Base-by-base conservation (phyloP, 331 rosid genomes). In the Malus hybrid region DNA sequence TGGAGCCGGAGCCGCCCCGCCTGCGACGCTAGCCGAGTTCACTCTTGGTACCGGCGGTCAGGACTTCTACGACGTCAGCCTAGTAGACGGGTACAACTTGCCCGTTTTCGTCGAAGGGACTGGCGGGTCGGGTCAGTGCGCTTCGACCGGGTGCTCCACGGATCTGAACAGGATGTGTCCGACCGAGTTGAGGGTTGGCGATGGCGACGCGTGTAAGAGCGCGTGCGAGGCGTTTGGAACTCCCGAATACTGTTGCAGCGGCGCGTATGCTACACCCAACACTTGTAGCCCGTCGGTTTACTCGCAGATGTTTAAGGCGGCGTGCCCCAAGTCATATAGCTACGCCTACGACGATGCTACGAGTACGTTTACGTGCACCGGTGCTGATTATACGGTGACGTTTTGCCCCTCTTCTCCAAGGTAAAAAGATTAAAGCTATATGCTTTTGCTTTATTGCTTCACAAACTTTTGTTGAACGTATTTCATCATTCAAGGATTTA, bases 381-480 rank as follows among this genome's bases (percentile, higher is more conserved):
- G 95, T 6, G 99, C 96, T 3, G 99, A 94, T 76, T 94, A 94
- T 79, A 94, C 99, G 57, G 64, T 91, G 56, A 90, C 98, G 22
- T 93, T 93, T 72, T 93, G 98, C 50, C 98, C 98, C 15, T 86
- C 96, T 16, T 91, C 98, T 69, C 93, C 98, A 12, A 93, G 98
- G 98, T 93, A 84, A 84, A 50, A 0, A 34, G 5, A 5, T 24
- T 62, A 28, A 28, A 62, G n/a, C n/a, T 2, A 62, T n/a, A 6
- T 22, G 55, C 14, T 66, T 73, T 57, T 70, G 44, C 65, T 64
- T 71, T 79, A 52, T 27, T 65, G 60, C 19, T n/a, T 42, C 14
- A 42, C 48, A 3, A 42, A 10, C 48, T 42, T 42, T 42, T 3
- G 48, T 42, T 42, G 48, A 42, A 42, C 48, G 48, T 42, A 42